Base-by-base conservation (phyloP, 2,329 filamentous ascomycete species). In the Truncatella angustata region DNA sequence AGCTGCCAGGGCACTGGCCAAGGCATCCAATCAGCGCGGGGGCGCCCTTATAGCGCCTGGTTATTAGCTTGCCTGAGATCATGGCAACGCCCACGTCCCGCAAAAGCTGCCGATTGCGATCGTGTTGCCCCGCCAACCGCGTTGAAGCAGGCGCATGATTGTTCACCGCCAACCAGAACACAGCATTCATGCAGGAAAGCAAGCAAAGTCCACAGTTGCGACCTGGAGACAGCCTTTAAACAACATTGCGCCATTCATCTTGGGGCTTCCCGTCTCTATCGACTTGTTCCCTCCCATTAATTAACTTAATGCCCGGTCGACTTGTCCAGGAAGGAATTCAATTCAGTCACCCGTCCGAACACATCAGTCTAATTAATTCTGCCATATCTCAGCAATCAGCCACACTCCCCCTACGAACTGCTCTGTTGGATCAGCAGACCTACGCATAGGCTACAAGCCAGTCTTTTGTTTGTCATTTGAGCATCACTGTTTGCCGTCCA, bases 401-500 rank as follows among this genome's bases (percentile, higher is more conserved):
- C 18, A n/a, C n/a, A n/a, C n/a, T n/a, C n/a, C n/a, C n/a, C n/a
- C n/a, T n/a, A n/a, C n/a, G n/a, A n/a, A n/a, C n/a, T n/a, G n/a
- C n/a, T n/a, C n/a, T n/a, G n/a, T n/a, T n/a, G n/a, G 28, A 32
- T 14, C 9, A 45, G 42, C 42, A 45, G 24, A 45, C n/a, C n/a
- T n/a, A n/a, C 14, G 21, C 46, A 23, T 26, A 49, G 32, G 23
- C 16, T 21, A 26, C 10, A 28, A 12, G 32, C 24, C 28, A 32
- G 7, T 32, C 7, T 32, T 32, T 32, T 21, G 18, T 40, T 11
- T 40, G 24, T 18, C 37, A n/a, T 21, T 40, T 21, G 37, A 40
- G 20, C 37, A 40, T 4, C 37, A 16, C 32, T 40, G 37, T 40
- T 10, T 10, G 18, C 21, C 40, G 40, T 26, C 57, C 59, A 48